These are phyloP conservation scores for Trypanosoma caninum DNA, from an alignment of 208 protist genomes.

Conservation along the genomic window DNA sequence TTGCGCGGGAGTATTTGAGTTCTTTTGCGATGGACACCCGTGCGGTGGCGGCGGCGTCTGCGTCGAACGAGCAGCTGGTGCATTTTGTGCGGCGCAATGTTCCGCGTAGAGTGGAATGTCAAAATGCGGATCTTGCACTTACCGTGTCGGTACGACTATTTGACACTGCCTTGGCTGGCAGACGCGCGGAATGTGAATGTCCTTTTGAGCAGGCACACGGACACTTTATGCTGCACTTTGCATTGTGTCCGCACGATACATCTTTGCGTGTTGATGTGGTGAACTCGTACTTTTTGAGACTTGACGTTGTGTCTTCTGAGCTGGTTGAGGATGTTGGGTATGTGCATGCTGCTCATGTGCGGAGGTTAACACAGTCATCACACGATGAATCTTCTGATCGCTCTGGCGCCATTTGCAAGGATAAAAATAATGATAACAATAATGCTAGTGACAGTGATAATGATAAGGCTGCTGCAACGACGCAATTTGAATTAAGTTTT, in stretches of 20 bases:
- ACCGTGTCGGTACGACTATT: slow-evolving; percentile 45
- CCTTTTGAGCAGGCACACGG: slow-evolving; percentile 55
- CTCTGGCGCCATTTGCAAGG: slow-evolving; percentile 6
- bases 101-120: slow-evolving; percentile 29
- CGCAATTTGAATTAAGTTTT: slow-evolving; percentile 64
- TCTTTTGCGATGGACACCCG: slow-evolving; percentile 20
- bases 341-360: slow-evolving; percentile 49
- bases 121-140: slow-evolving; percentile 52
- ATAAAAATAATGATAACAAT: background rate
- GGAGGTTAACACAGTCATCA: slow-evolving; percentile 42
- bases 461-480: background rate
- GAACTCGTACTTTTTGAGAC: slow-evolving; percentile 67
- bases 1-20: slow-evolving; percentile 39
- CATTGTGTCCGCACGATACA: slow-evolving; percentile 27
- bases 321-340: slow-evolving; percentile 67
- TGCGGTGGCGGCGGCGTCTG: background rate
- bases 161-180: slow-evolving; percentile 38
- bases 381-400: slow-evolving; percentile 16
- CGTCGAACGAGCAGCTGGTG: slow-evolving; percentile 15
- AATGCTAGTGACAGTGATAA: background rate
- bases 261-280: slow-evolving; percentile 35
- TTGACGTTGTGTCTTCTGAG: slow-evolving; percentile 48
- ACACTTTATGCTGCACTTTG: slow-evolving; percentile 50
- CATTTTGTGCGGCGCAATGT: slow-evolving; percentile 27
- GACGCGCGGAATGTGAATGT: slow-evolving; percentile 30